These are phyloP conservation scores for Citrus trifoliata DNA, from an alignment of 345 rosid species.

Conservation along the genomic window DNA sequence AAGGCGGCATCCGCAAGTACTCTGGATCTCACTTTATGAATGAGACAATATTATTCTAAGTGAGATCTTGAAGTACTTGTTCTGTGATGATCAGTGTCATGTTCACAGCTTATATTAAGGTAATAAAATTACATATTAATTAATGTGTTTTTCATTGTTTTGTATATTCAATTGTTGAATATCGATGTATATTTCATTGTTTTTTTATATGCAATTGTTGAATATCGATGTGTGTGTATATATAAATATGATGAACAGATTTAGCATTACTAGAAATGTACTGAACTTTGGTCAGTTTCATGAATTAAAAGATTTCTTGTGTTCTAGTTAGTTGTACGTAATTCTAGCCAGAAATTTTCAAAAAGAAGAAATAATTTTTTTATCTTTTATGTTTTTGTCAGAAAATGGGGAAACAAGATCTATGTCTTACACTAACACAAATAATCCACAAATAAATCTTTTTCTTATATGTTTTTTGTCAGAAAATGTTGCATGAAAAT, in stretches of 20 bases:
- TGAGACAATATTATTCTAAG: constrained; percentile 47
- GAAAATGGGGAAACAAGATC: too few species aligned
- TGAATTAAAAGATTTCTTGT: not conserved
- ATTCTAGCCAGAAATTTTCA: not conserved
- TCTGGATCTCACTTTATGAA: constrained; percentile 89
- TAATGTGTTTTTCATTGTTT: not conserved
- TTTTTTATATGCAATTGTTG: not conserved
- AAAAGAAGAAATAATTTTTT: not conserved
- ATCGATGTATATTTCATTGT: not conserved
- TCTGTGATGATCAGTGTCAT: not conserved
- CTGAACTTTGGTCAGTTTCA: not conserved
- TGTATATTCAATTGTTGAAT: not conserved
- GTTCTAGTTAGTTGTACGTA: not conserved
- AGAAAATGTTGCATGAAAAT: too few species aligned
- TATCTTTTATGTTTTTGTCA: too few species aligned
- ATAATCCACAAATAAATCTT: not conserved
- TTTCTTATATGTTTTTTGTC: too few species aligned
- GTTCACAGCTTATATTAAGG: not conserved
- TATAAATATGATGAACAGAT: not conserved
- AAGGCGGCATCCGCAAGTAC: constrained; percentile 52
- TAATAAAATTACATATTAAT: not conserved
- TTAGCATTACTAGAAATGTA: not conserved
- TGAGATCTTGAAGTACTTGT: constrained; percentile 79
- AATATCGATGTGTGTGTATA: not conserved
- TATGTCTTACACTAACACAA: too few species aligned